Evolutionary conservation across 305 asterid genomes (phyloP), one percentile per base, ranked within the genome.

Genomic region (Fraxinus dipetala): DNA sequence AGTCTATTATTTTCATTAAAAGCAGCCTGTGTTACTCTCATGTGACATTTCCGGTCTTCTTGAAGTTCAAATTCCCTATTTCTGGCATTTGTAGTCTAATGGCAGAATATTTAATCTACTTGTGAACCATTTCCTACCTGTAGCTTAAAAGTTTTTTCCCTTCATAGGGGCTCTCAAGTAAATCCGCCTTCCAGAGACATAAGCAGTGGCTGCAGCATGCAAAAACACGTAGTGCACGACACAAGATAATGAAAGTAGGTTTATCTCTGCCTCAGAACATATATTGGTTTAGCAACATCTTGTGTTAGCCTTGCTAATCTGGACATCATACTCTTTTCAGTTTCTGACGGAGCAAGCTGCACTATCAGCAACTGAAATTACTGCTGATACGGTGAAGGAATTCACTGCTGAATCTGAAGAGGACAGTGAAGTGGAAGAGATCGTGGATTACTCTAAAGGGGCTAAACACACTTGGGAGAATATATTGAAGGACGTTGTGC

Each of bases 121-220:
- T 65, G 32, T 26, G 7, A 10, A 65, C 35, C 73, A 10, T 24
- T 26, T 26, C 73, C 73, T 65, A 24, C 32, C n/a, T 65, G 13
- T 31, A 26, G 8, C 14, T 65, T 65, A 26, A n/a, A 65, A 22
- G 35, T 26, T 65, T 8, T 14, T 59, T 80, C 80, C 69, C 30
- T 9, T 81, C 5, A 74, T 91, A 95, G 98, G 98, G 94, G 14
- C 95, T 93, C 75, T 95, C 98, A 9, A 93, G 88, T 87, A 93
- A 93, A 90, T 92, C 97, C 79, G 97, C 97, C 76, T 93, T 93
- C 82, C 94, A 92, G 92, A 91, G 98, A 83, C 98, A 93, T 86
- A 95, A 95, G 83, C 98, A 95, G 88, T 93, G 98, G 98, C 85
- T 93, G 86, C 97, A 90, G 80, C 96, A 93, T 88, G 98, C 98